phyloP scores from a whole-genome alignment of 78 protist genomes.

The Dictyostelium firmibasis region DNA sequence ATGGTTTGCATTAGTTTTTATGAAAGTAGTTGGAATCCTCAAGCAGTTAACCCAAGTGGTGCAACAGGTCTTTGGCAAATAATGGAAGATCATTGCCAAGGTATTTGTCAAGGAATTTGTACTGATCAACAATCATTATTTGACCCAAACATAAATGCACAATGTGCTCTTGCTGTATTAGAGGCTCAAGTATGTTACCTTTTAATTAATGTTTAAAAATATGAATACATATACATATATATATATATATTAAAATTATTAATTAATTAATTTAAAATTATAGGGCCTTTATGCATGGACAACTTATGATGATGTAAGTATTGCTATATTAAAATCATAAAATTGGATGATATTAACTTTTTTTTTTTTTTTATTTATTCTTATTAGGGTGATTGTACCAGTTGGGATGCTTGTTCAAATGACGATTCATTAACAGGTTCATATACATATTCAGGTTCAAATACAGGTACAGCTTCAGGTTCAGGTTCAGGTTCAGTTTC shows the following conservation, averaged over 20 bases:
- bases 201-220: too few relatives aligned
- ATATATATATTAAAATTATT: too few relatives aligned
- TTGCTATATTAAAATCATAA: neutral
- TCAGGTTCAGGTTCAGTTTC: neutral
- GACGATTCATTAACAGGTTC: too few relatives aligned
- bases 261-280: too few relatives aligned
- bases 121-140: neutral
- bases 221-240: too few relatives aligned
- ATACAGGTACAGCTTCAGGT: neutral
- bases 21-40: neutral
- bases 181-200: neutral
- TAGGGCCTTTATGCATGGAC: neutral
- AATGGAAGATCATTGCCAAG: neutral
- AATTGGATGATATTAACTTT: neutral
- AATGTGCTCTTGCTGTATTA: neutral
- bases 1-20: neutral
- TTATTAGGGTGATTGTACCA: neutral
- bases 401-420: neutral
- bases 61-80: conserved; percentile 1
- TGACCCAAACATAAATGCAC: neutral
- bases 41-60: neutral
- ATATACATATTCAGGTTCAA: too few relatives aligned
- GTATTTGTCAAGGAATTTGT: neutral
- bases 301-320: neutral
- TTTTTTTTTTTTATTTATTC: too few relatives aligned